Conservation (phyloP, 2,329 filamentous ascomycete genomes). For the Parascedosporium putredinis region DNA sequence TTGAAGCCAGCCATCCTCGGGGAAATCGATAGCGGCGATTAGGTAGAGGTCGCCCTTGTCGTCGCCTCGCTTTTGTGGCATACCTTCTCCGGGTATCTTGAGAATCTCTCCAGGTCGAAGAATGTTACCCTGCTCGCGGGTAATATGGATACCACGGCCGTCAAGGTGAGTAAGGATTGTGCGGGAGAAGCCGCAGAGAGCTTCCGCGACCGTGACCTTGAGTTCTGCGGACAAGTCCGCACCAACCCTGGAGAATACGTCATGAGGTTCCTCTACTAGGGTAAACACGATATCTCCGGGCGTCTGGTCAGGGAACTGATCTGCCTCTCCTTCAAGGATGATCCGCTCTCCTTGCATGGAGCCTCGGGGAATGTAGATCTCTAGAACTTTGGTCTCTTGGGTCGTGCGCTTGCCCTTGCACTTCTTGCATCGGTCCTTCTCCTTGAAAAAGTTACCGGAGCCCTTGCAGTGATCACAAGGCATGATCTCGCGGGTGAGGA, state of each 20-base stretch:
- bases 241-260: constrained; percentile 71
- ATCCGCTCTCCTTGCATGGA: constrained; percentile 83
- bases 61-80: constrained; percentile 85
- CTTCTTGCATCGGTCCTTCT: constrained; percentile 97
- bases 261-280: constrained; percentile 70
- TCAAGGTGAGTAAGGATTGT: constrained; percentile 89
- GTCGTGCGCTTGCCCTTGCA: constrained; percentile 88
- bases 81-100: constrained; percentile 81
- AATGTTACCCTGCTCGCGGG: constrained; percentile 71
- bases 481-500: constrained; percentile 72
- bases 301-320: constrained; percentile 79
- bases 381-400: constrained; percentile 85
- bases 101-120: constrained; percentile 75
- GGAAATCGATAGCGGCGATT: constrained; percentile 77
- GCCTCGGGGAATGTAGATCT: constrained; percentile 90
- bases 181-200: constrained; percentile 79
- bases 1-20: constrained; percentile 72
- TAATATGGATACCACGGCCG: constrained; percentile 76
- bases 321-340: constrained; percentile 82
- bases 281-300: constrained; percentile 92
- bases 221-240: constrained; percentile 76
- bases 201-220: constrained; percentile 70
- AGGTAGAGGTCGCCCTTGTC: constrained; percentile 79
- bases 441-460: constrained; percentile 77
- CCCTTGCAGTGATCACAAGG: constrained; percentile 77